Conservation (phyloP, 2,329 filamentous ascomycete species). For the Apiospora phragmitis region DNA sequence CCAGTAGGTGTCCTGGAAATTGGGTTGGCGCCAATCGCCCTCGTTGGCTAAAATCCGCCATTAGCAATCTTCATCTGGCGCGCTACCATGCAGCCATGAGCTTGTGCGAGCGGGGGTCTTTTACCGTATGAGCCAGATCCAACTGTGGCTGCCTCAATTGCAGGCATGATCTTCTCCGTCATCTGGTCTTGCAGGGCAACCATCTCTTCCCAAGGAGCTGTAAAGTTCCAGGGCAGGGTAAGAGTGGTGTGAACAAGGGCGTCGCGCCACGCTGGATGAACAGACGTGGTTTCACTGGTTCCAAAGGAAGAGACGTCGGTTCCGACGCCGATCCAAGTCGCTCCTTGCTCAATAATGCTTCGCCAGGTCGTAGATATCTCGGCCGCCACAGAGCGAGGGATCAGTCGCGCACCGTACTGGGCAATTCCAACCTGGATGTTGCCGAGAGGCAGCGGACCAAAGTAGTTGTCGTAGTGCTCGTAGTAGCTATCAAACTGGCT, state of each 20-base stretch:
- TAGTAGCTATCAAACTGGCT: conserved; percentile 30
- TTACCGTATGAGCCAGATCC: conserved; percentile 28
- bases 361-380: conserved; percentile 30
- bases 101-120: neutral
- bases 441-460: conserved; percentile 37
- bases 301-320: conserved; percentile 30
- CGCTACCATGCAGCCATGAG: neutral
- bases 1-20: conserved; percentile 34
- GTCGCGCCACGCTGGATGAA: conserved; percentile 36
- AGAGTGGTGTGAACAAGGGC: conserved; percentile 24
- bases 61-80: neutral
- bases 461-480: conserved; percentile 36
- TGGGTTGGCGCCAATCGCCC: conserved; percentile 36
- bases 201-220: conserved; percentile 23
- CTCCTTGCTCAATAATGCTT: conserved; percentile 31
- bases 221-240: conserved; percentile 23
- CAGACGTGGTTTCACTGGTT: conserved; percentile 27
- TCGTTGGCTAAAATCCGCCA: conserved; percentile 35
- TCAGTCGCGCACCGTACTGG: conserved; percentile 37
- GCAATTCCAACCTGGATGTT: conserved; percentile 33
- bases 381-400: conserved; percentile 32
- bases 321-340: conserved; percentile 32
- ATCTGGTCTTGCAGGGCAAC: conserved; percentile 29
- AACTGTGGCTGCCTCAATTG: conserved; percentile 25
- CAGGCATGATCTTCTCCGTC: conserved; percentile 31